Percentiles rank a stretch among this genome's conserved stretches.
Evolutionary conservation across 805 yeast genomes (phyloP).

Genomic region (Nakazawaea pomicola): DNA sequence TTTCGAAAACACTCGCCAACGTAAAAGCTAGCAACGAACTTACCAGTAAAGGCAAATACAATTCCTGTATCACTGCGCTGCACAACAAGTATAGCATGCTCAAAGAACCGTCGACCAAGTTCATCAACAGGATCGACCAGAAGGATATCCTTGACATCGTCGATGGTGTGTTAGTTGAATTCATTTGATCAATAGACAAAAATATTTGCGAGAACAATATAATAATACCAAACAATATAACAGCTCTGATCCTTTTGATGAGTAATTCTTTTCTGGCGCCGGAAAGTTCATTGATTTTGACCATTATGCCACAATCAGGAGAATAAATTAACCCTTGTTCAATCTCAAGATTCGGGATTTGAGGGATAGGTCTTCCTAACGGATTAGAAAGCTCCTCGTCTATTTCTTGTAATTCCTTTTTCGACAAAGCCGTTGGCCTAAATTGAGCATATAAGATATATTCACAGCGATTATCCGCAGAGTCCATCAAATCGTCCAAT

Average conservation of each 20-base stretch:
- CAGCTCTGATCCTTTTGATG: conserved; percentile 30
- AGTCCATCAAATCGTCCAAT: conserved; percentile 30
- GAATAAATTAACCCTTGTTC: conserved; percentile 64
- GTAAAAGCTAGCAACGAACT: conserved; percentile 67
- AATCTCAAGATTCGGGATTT: conserved; percentile 52
- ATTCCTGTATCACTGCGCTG: conserved; percentile 46
- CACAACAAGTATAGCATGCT: conserved; percentile 58
- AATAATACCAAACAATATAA: conserved; percentile 38
- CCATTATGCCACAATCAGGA: conserved; percentile 77
- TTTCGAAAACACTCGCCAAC: conserved; percentile 68
- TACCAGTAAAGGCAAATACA: conserved; percentile 65
- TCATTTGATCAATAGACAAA: conserved; percentile 64
- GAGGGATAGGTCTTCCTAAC: conserved; percentile 67
- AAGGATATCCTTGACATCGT: conserved; percentile 70
- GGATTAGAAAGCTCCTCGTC: conserved; percentile 74
- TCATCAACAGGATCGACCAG: conserved; percentile 59
- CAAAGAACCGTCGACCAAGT: conserved; percentile 63
- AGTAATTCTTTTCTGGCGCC: conserved; percentile 60
- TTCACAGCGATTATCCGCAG: conserved; percentile 53
- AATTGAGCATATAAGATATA: conserved; percentile 64
- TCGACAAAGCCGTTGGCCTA: conserved; percentile 50
- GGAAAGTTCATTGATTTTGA: conserved; percentile 30
- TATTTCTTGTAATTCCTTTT: conserved; percentile 49
- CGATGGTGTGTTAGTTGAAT: conserved; percentile 71
- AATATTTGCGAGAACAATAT: conserved; percentile 49